These are phyloP conservation scores for Candida verbasci DNA, from an alignment of 805 yeast genomes.

Conservation along the genomic window DNA sequence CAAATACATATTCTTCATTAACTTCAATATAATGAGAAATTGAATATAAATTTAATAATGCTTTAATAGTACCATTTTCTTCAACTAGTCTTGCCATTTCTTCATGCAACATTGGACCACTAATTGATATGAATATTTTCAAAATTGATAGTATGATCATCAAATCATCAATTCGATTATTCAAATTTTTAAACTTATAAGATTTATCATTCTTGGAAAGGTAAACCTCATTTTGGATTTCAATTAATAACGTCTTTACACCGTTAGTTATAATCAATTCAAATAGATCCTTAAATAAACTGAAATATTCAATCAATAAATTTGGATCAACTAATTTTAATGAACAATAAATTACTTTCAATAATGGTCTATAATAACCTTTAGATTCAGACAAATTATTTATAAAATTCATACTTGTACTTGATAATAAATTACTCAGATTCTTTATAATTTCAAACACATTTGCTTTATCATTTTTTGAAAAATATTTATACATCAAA, in stretches of 20 bases:
- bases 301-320: constrained; percentile 43
- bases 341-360: constrained; percentile 52
- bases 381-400: constrained; percentile 34
- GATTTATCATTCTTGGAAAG: constrained; percentile 31
- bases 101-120: constrained; percentile 43
- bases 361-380: constrained; percentile 53
- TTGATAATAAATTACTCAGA: constrained; percentile 42
- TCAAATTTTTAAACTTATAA: constrained; percentile 24
- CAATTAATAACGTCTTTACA: constrained; percentile 52
- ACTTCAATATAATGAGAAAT: constrained; percentile 59
- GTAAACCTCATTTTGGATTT: constrained; percentile 55
- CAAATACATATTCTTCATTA: constrained; percentile 63
- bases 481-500: constrained; percentile 39
- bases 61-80: constrained; percentile 56
- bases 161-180: constrained; percentile 60
- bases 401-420: constrained; percentile 47
- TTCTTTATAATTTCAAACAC: constrained; percentile 41
- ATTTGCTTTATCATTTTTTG: constrained; percentile 23
- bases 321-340: constrained; percentile 41
- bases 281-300: constrained; percentile 53
- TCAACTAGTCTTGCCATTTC: constrained; percentile 50
- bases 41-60: constrained; percentile 62
- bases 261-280: constrained; percentile 64
- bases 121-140: constrained; percentile 49
- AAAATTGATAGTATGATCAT: constrained; percentile 60